These are phyloP conservation scores for Lithospermum erythrorhizon DNA, from an alignment of 257 asterid species.

Conservation along the genomic window DNA sequence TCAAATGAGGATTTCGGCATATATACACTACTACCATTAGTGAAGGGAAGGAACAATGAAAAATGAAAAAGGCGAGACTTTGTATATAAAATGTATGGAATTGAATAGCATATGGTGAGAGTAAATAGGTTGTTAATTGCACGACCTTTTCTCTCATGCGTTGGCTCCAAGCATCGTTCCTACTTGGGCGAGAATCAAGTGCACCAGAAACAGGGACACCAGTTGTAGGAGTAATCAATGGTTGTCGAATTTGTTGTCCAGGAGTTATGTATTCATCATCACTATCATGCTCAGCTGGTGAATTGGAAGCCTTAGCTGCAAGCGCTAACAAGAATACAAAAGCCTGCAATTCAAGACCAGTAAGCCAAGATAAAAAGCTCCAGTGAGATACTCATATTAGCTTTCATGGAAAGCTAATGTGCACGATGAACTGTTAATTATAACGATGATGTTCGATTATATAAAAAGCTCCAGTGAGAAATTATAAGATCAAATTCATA, in stretches of 20 bases:
- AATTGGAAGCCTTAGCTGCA: conserved; percentile 75
- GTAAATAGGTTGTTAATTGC: neutral
- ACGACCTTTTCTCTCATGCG: conserved; percentile 96
- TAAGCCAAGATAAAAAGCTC: neutral
- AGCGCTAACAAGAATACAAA: conserved; percentile 79
- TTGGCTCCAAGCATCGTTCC: conserved; percentile 96
- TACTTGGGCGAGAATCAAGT: conserved; percentile 81
- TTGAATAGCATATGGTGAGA: too few species aligned
- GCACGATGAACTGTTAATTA: neutral
- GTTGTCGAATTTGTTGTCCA: conserved; percentile 86
- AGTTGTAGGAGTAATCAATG: conserved; percentile 62
- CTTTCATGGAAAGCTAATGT: neutral
- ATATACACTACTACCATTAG: too few species aligned
- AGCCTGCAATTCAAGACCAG: conserved; percentile 45
- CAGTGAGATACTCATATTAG: neutral
- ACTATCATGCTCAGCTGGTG: conserved; percentile 85
- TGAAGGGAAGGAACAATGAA: neutral
- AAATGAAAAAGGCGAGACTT: neutral
- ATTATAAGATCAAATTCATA: neutral
- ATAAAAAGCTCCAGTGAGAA: neutral
- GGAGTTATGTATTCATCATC: conserved; percentile 87
- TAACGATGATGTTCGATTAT: neutral
- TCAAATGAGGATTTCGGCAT: neutral
- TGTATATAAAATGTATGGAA: too few species aligned
- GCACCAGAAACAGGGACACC: conserved; percentile 67